Evolutionary conservation across 345 rosid genomes (phyloP).

Genomic region (Adansonia digitata): DNA sequence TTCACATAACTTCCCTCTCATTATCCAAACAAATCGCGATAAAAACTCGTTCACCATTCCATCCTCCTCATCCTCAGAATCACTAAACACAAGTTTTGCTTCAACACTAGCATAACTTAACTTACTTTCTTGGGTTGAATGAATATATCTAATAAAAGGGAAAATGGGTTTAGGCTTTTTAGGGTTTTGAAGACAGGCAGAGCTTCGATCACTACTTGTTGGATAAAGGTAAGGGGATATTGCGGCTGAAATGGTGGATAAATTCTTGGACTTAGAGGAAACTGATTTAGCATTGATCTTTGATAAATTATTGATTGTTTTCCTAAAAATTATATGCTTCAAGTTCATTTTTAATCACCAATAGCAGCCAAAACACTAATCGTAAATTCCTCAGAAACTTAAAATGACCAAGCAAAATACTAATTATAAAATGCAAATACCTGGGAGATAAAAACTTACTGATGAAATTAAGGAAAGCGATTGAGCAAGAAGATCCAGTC

Average conservation of each 20-base stretch:
- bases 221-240: constrained; percentile 13
- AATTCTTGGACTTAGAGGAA: constrained; percentile 16
- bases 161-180: constrained; percentile 17
- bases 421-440: neutral
- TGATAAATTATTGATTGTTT: constrained; percentile 30
- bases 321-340: constrained; percentile 38
- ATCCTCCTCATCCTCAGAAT: constrained; percentile 42
- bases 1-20: constrained; percentile 65
- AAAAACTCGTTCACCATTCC: constrained; percentile 63
- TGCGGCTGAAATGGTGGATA: constrained; percentile 25
- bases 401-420: neutral
- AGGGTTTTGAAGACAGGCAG: constrained; percentile 10
- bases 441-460: neutral
- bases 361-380: neutral
- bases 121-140: constrained; percentile 32
- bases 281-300: constrained; percentile 22
- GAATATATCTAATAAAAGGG: constrained; percentile 30
- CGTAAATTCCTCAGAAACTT: neutral
- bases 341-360: constrained; percentile 26
- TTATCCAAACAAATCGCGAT: constrained; percentile 74
- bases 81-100: constrained; percentile 22
- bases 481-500: neutral
- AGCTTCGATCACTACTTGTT: constrained; percentile 8
- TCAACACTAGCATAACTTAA: constrained; percentile 22
- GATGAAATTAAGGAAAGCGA: neutral